Conservation (phyloP, 345 rosid genomes). For the Moricandia moricandioides region DNA sequence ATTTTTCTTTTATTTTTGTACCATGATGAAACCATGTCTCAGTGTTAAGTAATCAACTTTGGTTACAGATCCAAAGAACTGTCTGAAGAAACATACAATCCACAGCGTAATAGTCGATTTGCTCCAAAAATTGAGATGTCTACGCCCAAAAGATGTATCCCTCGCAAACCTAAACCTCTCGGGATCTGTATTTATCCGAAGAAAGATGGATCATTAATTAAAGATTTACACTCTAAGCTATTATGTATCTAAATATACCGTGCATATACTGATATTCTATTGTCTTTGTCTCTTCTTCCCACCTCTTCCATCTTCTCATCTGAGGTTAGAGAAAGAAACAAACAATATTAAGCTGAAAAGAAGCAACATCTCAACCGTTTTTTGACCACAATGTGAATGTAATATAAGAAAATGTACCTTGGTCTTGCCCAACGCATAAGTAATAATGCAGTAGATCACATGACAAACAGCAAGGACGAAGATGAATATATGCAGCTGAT, state of each 20-base stretch:
- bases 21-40: constrained; percentile 92
- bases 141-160: constrained; percentile 94
- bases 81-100: constrained; percentile 93
- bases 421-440: constrained; percentile 65
- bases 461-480: constrained; percentile 80
- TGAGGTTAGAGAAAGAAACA: not conserved
- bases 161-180: constrained; percentile 93
- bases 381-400: not conserved
- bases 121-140: constrained; percentile 78
- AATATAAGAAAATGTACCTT: constrained; percentile 46
- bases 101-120: constrained; percentile 51
- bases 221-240: not conserved
- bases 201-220: not conserved
- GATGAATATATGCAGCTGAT: constrained; percentile 90
- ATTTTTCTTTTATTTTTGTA: not conserved
- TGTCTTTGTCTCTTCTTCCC: constrained; percentile 90
- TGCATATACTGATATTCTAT: constrained; percentile 74
- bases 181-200: constrained; percentile 53
- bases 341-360: not conserved
- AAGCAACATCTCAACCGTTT: not conserved
- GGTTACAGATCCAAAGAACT: constrained; percentile 77
- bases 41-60: constrained; percentile 88
- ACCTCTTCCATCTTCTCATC: constrained; percentile 88
- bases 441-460: constrained; percentile 68
- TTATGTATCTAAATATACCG: constrained; percentile 41